Percentiles rank a stretch among this genome's conserved stretches.
These are phyloP conservation scores for Fraxinus cuspidata DNA, from an alignment of 257 asterid species.

Conservation along the genomic window DNA sequence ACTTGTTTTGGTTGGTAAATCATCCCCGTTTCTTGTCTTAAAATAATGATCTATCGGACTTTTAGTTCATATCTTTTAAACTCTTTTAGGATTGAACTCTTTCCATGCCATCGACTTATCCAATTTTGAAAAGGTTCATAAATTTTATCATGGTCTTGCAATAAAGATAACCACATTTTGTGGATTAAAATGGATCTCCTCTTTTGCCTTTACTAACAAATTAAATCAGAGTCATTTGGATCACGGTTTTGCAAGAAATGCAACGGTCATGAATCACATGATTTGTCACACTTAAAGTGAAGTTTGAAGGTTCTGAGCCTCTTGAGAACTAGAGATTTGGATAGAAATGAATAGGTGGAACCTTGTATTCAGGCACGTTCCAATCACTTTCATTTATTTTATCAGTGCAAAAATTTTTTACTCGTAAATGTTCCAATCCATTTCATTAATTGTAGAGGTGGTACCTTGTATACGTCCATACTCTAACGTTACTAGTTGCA, in stretches of 20 bases:
- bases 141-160: conserved; percentile 32
- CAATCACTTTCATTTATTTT: conserved; percentile 4
- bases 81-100: not conserved
- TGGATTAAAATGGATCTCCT: conserved; percentile 15
- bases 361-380: not conserved
- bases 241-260: conserved; percentile 38
- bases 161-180: conserved; percentile 3
- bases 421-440: no score
- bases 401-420: not conserved
- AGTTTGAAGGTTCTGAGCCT: conserved; percentile 15
- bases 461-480: no score
- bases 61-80: not conserved
- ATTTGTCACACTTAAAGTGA: conserved; percentile 18
- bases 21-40: conserved; percentile 6
- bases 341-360: conserved; percentile 25
- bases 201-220: conserved; percentile 9
- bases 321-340: conserved; percentile 8
- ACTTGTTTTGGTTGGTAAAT: conserved; percentile 19
- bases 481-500: no score
- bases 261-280: conserved; percentile 35
- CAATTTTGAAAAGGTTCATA: not conserved
- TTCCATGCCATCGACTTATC: not conserved
- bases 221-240: conserved; percentile 9
- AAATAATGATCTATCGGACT: conserved; percentile 6
- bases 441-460: no score